These are phyloP conservation scores for Porodaedalea pini DNA, from an alignment of 1,284 basidiomycete genomes.

Conservation along the genomic window DNA sequence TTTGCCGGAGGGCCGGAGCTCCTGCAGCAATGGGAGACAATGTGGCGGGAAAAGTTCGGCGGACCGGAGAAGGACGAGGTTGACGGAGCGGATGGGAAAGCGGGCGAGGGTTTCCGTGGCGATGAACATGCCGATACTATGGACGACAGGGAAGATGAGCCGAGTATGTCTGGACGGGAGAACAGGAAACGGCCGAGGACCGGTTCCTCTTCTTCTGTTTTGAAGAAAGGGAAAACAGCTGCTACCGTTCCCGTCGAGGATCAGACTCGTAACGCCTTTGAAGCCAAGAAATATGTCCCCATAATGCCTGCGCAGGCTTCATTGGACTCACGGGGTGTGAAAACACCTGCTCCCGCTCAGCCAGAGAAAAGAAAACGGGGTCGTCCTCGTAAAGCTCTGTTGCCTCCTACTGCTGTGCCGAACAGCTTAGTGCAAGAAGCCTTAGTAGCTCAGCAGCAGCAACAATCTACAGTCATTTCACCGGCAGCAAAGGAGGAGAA, in stretches of 20 bases:
- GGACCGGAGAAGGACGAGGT: constrained; percentile 73
- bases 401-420: constrained; percentile 24
- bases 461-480: constrained; percentile 10
- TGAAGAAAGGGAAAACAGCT: constrained; percentile 27
- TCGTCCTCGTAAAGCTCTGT: constrained; percentile 56
- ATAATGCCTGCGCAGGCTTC: constrained; percentile 8
- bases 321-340: constrained; percentile 3
- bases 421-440: background rate
- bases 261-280: constrained; percentile 4
- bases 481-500: background rate
- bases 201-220: constrained; percentile 30
- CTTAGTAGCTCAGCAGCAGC: constrained; percentile 19
- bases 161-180: constrained; percentile 28
- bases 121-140: constrained; percentile 55
- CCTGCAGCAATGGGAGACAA: constrained; percentile 67
- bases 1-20: constrained; percentile 69
- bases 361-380: constrained; percentile 81
- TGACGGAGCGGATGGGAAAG: constrained; percentile 38
- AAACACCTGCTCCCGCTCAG: constrained; percentile 28
- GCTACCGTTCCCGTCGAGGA: constrained; percentile 30
- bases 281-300: constrained; percentile 16
- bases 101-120: constrained; percentile 47
- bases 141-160: constrained; percentile 51
- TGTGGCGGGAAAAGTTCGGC: constrained; percentile 68
- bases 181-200: constrained; percentile 36